These are phyloP conservation scores for Vishniacozyma victoriae DNA, from an alignment of 768 basidiomycete genomes.

Conservation along the genomic window DNA sequence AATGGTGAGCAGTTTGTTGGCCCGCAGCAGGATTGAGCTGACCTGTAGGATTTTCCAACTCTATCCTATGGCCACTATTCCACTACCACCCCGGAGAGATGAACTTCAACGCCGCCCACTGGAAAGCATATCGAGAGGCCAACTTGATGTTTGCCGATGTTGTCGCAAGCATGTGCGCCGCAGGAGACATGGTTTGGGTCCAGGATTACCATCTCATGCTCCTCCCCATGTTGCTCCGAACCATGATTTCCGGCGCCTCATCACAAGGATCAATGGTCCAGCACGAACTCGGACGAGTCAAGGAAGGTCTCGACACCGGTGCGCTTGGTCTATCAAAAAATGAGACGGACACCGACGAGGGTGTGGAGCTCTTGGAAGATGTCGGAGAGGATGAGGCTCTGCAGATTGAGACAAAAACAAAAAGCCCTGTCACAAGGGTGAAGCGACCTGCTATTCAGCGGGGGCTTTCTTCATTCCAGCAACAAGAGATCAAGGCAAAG, in stretches of 20 bases:
- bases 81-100: slow-evolving; percentile 99
- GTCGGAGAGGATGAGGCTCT: slow-evolving; percentile 52
- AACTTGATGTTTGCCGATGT: slow-evolving; percentile 91
- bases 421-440: slow-evolving; percentile 54
- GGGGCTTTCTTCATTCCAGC: slow-evolving; percentile 31
- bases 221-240: slow-evolving; percentile 88
- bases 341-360: slow-evolving; percentile 30
- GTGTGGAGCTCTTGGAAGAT: slow-evolving; percentile 49
- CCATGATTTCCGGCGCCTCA: slow-evolving; percentile 55
- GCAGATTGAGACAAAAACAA: slow-evolving; percentile 47
- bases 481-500: slow-evolving; percentile 39
- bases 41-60: slow-evolving; percentile 77
- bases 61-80: slow-evolving; percentile 98
- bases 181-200: slow-evolving; percentile 97
- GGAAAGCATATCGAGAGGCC: slow-evolving; percentile 95
- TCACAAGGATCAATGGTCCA: slow-evolving; percentile 44
- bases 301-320: slow-evolving; percentile 49
- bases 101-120: slow-evolving; percentile 98
- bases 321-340: slow-evolving; percentile 32
- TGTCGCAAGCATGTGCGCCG: slow-evolving; percentile 68
- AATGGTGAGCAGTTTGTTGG: slow-evolving; percentile 43
- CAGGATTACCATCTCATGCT: slow-evolving; percentile 75
- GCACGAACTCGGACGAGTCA: slow-evolving; percentile 47
- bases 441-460: slow-evolving; percentile 43
- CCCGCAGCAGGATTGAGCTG: neutral